These are phyloP conservation scores for Yamadazyma triangularis DNA, from an alignment of 1,139 yeast genomes.

Conservation along the genomic window DNA sequence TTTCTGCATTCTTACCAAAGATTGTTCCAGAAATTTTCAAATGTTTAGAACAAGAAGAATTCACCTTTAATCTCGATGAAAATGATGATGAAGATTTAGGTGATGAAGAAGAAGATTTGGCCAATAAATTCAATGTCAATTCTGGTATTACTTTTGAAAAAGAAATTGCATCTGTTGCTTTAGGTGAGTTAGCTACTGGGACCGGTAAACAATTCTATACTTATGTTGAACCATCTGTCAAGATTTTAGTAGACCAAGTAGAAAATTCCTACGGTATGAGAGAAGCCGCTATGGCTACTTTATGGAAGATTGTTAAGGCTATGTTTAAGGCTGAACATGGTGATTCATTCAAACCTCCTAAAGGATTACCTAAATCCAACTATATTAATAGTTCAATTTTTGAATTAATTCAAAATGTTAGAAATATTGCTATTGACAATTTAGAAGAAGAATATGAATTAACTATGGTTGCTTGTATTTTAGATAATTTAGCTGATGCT, in stretches of 20 bases:
- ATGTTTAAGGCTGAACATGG: slow-evolving; percentile 57
- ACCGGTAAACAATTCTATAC: slow-evolving; percentile 77
- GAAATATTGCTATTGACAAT: slow-evolving; percentile 58
- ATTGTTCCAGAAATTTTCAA: slow-evolving; percentile 80
- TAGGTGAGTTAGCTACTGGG: slow-evolving; percentile 84
- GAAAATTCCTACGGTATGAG: slow-evolving; percentile 90
- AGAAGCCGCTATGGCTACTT: slow-evolving; percentile 75
- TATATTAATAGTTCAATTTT: slow-evolving; percentile 57
- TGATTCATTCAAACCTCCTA: slow-evolving; percentile 53
- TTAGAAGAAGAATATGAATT: slow-evolving; percentile 79
- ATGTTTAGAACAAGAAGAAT: slow-evolving; percentile 81
- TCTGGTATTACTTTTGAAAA: slow-evolving; percentile 95
- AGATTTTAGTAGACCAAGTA: slow-evolving; percentile 64
- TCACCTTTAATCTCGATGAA: slow-evolving; percentile 47
- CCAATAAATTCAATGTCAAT: slow-evolving; percentile 75
- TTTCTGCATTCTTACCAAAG: slow-evolving; percentile 78
- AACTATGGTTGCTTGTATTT: slow-evolving; percentile 72
- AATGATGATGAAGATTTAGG: slow-evolving; percentile 34
- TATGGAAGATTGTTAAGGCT: slow-evolving; percentile 81
- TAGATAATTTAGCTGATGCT: slow-evolving; percentile 72
- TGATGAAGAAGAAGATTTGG: slow-evolving; percentile 52
- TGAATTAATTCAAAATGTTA: slow-evolving; percentile 59
- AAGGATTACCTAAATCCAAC: slow-evolving; percentile 66
- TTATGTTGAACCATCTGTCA: slow-evolving; percentile 69
- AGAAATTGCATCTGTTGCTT: slow-evolving; percentile 93